Percentiles rank a stretch among this genome's conserved stretches.
Evolutionary conservation across 805 yeast genomes (phyloP).

Genomic region (Metahyphopichia silvanorum): DNA sequence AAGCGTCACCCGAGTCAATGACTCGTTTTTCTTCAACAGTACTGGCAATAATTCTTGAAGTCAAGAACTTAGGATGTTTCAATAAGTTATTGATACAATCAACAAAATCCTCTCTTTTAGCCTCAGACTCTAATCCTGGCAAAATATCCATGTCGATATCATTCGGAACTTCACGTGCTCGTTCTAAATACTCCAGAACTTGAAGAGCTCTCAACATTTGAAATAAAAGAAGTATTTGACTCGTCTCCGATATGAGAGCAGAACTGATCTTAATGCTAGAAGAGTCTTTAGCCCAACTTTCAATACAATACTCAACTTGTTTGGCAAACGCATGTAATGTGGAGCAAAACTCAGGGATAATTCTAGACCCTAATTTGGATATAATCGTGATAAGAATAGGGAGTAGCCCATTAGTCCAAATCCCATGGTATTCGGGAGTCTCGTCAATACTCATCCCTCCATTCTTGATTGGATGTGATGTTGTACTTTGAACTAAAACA

Average conservation of each 20-base stretch:
- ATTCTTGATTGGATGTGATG: conserved; percentile 61
- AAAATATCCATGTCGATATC: conserved; percentile 30
- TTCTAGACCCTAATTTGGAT: conserved; percentile 58
- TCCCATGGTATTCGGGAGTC: conserved; percentile 57
- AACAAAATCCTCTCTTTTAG: conserved; percentile 57
- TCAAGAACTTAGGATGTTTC: conserved; percentile 82
- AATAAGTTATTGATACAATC: conserved; percentile 66
- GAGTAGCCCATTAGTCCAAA: conserved; percentile 86
- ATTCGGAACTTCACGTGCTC: conserved; percentile 6
- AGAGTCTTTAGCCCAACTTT: conserved; percentile 65
- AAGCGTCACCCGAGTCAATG: conserved; percentile 44
- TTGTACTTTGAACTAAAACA: conserved; percentile 69
- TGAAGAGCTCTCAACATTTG: conserved; percentile 53
- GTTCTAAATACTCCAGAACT: conserved; percentile 43
- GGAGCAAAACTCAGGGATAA: conserved; percentile 61
- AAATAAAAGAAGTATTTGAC: conserved; percentile 63
- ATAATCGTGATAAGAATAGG: conserved; percentile 62
- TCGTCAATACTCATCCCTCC: conserved; percentile 57
- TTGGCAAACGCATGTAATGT: conserved; percentile 60
- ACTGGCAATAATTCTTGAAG: conserved; percentile 63
- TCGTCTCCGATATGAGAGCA: conserved; percentile 37
- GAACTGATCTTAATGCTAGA: conserved; percentile 35
- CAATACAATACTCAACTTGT: conserved; percentile 63
- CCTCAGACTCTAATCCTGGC: conserved; percentile 61
- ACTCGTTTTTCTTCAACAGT: conserved; percentile 62